phyloP scores from a whole-genome alignment of 2,329 filamentous ascomycete species.

The Venturia pyrina region DNA sequence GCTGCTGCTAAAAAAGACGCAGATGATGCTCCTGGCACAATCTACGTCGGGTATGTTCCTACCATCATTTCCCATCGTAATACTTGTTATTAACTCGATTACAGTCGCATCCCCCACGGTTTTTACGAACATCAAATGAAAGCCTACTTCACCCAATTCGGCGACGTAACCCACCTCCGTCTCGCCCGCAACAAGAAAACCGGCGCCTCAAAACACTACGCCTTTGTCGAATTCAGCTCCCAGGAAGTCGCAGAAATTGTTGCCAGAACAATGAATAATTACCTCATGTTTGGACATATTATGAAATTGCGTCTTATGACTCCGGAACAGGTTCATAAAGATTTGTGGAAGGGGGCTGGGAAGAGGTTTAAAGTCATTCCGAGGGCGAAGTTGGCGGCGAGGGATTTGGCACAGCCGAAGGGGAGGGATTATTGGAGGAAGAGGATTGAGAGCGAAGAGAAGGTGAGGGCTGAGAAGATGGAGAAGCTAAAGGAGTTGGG shows the following conservation, averaged over 20 bases:
- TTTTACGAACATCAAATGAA: conserved; percentile 97
- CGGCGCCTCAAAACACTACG: conserved; percentile 84
- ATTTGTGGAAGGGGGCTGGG: conserved; percentile 85
- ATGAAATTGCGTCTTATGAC: conserved; percentile 77
- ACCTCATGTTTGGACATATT: conserved; percentile 89
- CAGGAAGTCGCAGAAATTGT: conserved; percentile 81
- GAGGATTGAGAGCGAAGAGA: conserved; percentile 63
- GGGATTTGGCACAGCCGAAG: conserved; percentile 61
- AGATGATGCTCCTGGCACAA: conserved; percentile 57
- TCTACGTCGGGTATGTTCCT: conserved; percentile 63
- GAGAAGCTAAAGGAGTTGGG: conserved; percentile 69
- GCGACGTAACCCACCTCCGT: conserved; percentile 65
- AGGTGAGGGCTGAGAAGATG: conserved; percentile 56
- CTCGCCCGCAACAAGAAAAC: conserved; percentile 89
- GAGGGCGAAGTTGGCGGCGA: conserved; percentile 75
- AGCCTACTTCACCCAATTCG: conserved; percentile 90
- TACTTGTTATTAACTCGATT: conserved; percentile 9
- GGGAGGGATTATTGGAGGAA: conserved; percentile 69
- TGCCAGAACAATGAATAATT: conserved; percentile 94
- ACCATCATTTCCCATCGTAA: background rate
- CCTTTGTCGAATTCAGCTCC: conserved; percentile 79
- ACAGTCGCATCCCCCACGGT: conserved; percentile 72
- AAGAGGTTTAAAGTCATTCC: conserved; percentile 81
- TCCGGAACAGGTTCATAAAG: conserved; percentile 64
- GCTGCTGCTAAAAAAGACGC: conserved; percentile 25